Evolutionary conservation across 306 rosid species (phyloP).

Genomic region (Medicago arabica): DNA sequence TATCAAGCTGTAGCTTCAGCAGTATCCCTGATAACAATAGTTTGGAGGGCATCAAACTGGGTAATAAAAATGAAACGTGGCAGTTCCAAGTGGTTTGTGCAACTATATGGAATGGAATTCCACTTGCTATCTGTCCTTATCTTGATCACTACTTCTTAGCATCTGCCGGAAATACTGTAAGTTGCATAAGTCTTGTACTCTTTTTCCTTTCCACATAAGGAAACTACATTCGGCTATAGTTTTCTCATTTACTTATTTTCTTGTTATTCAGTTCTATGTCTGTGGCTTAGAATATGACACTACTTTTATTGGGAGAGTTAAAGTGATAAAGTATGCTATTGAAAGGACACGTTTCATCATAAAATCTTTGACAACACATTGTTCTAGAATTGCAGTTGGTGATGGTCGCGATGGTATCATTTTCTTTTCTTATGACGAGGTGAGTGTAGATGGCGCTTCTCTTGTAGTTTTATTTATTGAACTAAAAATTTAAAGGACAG

Average conservation of each 20-base stretch:
- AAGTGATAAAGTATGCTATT: conserved; percentile 65
- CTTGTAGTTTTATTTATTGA: conserved; percentile 10
- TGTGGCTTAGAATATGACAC: conserved; percentile 82
- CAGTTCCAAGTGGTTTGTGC: conserved; percentile 71
- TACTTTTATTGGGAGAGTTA: conserved; percentile 22
- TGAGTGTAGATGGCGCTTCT: conserved; percentile 45
- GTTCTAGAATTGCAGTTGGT: conserved; percentile 87
- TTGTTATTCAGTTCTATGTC: conserved; percentile 74
- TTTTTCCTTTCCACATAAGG: conserved; percentile 16
- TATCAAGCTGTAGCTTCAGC: conserved; percentile 78
- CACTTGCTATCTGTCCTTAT: conserved; percentile 79
- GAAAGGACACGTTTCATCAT: conserved; percentile 77
- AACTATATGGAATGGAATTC: conserved; percentile 71
- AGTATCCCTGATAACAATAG: conserved; percentile 83
- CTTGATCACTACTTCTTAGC: conserved; percentile 90
- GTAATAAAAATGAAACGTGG: conserved; percentile 81
- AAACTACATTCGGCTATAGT: conserved; percentile 9
- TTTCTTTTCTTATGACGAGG: conserved; percentile 79
- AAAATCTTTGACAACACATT: conserved; percentile 77
- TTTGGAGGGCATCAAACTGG: conserved; percentile 81
- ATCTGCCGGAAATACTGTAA: conserved; percentile 84
- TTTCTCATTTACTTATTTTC: conserved; percentile 43
- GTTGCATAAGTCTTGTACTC: conserved; percentile 38
- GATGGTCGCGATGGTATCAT: conserved; percentile 91
- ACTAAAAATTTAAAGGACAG: background rate